Base-by-base conservation (phyloP, 169 alveolate genomes). In the Ichthyophthirius multifiliis region DNA sequence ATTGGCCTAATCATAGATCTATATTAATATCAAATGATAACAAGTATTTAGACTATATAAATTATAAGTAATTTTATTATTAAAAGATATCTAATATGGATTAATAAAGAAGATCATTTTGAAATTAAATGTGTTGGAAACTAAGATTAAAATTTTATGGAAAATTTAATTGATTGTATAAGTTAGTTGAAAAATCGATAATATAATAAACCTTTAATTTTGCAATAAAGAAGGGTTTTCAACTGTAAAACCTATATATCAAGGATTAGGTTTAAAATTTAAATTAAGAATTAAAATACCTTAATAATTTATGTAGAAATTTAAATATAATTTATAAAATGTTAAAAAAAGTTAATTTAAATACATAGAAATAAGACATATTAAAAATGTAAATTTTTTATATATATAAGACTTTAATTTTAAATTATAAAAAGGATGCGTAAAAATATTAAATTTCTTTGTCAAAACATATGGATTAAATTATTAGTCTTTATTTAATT, bases 101-200 rank as follows among this genome's bases (percentile, higher is more conserved):
- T 55, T 27, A 55, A 55, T 27, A 55, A 55, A 55, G 71, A 55
- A 55, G 71, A 55, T 23, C 71, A 55, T 23, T 55, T 55, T 55
- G 71, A 55, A 27, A 10, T 55, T 13, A 55, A 55, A 23, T 55
- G 71, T 6, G 31, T 34, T 39, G 71, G 71, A 55, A 55, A 34
- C 12, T 27, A 55, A 55, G 71, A 55, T 27, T 27, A 27, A 20
- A 55, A 55, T 55, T 55, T 55, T 55, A 27, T 55, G 31, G 71
- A 55, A n/a, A 27, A 55, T 6, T 9, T 55, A 1, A 7, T 55
- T 55, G 23, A 55, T n/a, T 55, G 31, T 55, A 3, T 55, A 55
- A 55, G 31, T 55, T 27, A 55, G 43, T 20, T 16, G 31, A 39
- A 27, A 27, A n/a, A 34, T 55, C 18, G 71, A 55, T 55, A 55